These are phyloP conservation scores for Nannochloropsis granulata DNA, from an alignment of 108 stramenopile genomes.

Conservation along the genomic window DNA sequence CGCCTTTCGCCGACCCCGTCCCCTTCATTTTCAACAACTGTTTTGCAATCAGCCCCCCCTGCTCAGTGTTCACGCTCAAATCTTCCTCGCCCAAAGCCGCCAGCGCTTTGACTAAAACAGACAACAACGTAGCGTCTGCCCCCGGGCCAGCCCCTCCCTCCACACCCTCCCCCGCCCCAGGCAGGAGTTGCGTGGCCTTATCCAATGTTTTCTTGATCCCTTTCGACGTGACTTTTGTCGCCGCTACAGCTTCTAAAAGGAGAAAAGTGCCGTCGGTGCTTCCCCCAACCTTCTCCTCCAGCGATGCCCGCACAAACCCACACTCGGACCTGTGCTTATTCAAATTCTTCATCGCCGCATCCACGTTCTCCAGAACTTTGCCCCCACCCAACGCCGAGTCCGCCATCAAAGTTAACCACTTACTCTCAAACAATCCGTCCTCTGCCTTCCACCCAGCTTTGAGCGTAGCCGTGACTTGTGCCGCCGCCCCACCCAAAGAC, in stretches of 20 bases:
- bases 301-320: background rate
- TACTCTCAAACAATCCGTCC: background rate
- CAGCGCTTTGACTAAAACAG: background rate
- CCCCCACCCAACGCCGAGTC: background rate
- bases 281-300: background rate
- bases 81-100: background rate
- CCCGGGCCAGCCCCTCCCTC: background rate
- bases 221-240: background rate
- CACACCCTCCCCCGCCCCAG: background rate
- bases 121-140: background rate
- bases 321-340: background rate
- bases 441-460: background rate
- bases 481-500: background rate
- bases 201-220: background rate
- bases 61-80: background rate
- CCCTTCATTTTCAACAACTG: background rate
- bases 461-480: background rate
- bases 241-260: background rate
- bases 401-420: background rate
- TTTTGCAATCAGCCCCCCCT: background rate
- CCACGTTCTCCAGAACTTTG: background rate
- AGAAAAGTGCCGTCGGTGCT: background rate
- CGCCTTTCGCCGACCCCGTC: background rate
- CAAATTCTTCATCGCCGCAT: background rate
- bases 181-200: background rate